These are phyloP conservation scores for Cordyceps cateniannulata DNA, from an alignment of 2,329 filamentous ascomycete species.

Conservation along the genomic window DNA sequence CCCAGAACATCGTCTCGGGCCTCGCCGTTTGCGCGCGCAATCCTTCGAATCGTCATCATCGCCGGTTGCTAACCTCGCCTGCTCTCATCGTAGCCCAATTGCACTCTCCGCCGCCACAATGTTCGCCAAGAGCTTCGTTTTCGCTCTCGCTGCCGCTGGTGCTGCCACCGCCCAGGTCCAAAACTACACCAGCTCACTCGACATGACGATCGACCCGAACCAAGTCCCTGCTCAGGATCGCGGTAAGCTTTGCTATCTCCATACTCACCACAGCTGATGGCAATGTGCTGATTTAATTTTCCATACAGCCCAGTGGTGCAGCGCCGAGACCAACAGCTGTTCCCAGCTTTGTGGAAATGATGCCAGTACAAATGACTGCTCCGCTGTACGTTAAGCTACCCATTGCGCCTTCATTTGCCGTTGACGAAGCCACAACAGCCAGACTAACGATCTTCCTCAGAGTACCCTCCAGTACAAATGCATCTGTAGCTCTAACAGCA, in stretches of 20 bases:
- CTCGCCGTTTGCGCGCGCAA: not conserved
- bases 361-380: conserved; percentile 37
- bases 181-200: conserved; percentile 37
- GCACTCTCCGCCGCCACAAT: conserved; percentile 26
- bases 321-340: conserved; percentile 45
- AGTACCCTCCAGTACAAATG: conserved; percentile 40
- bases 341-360: conserved; percentile 36
- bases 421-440: not conserved
- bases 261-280: conserved; percentile 15
- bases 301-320: conserved; percentile 44
- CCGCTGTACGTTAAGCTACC: conserved; percentile 32
- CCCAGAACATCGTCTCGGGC: not conserved
- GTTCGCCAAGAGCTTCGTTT: conserved; percentile 33
- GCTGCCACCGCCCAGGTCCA: conserved; percentile 35
- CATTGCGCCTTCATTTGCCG: not conserved
- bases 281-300: conserved; percentile 8
- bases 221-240: conserved; percentile 26
- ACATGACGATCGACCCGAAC: conserved; percentile 36
- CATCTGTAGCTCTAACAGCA: conserved; percentile 41
- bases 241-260: conserved; percentile 29
- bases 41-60: not conserved
- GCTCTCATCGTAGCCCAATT: not conserved
- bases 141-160: conserved; percentile 38
- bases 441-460: conserved; percentile 22
- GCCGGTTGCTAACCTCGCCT: not conserved